Evolutionary conservation across 305 asterid species (phyloP), one percentile per base, ranked within the genome.

Genomic region (Lippia alba): DNA sequence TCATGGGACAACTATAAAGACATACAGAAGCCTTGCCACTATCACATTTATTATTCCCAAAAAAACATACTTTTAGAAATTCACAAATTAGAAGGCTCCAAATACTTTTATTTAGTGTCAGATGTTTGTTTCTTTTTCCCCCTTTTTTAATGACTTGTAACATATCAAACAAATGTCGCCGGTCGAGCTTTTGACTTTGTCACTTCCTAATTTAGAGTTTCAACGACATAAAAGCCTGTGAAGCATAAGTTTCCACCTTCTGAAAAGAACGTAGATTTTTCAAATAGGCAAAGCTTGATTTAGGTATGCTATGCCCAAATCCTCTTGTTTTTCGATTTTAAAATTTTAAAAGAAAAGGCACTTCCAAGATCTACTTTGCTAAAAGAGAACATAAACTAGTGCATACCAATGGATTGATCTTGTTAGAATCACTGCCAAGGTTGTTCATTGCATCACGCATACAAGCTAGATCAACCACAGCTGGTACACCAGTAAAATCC

Each of bases 391-490:
- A 58, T 15, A 55, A 33, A 24, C 49, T 30, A 12, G 49, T 48
- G 44, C 86, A 72, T 87, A 90, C 98, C 98, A 92, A 73, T 54
- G 98, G 98, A 74, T 92, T 92, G 86, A 92, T 92, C 91, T 92
- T 92, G 80, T 85, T 72, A 54, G 98, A 83, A 74, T 90, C 96
- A 80, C 98, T 87, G 56, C 95, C 97, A 66, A 92, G 96, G 24
- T 80, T 90, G 80, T 89, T 86, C 93, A 92, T 90, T 66, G 98
- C 98, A 90, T 92, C 97, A 53, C 98, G 96, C 98, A 92, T 92
- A 76, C 92, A 90, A 69, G 98, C 97, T 6, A 92, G 87, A 86
- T 92, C 97, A 60, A 92, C 98, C 71, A 92, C 98, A 59, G 89
- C 91, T 36, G 98, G 97, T 30, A 92, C 97, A 62, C 98, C 98